Conservation (phyloP, 768 basidiomycete genomes). For the Hebeloma cylindrosporum region DNA sequence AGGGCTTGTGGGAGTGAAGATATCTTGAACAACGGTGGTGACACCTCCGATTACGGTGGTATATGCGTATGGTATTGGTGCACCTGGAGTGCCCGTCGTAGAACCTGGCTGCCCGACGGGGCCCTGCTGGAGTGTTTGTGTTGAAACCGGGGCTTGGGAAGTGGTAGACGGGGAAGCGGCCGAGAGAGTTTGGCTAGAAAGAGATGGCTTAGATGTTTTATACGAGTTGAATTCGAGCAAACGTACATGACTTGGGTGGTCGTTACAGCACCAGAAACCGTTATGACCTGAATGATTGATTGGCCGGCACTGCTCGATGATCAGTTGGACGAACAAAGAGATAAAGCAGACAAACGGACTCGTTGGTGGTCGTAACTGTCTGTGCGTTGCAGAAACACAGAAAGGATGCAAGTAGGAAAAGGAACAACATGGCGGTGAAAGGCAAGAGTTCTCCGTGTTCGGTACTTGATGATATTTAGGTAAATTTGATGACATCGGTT, state of each 20-base stretch:
- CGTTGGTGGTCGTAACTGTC: slow-evolving; percentile 46
- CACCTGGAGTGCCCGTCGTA: slow-evolving; percentile 38
- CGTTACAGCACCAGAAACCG: slow-evolving; percentile 39
- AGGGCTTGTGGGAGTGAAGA: slow-evolving; percentile 42
- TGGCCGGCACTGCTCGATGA: slow-evolving; percentile 38
- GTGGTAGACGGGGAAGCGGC: slow-evolving; percentile 24
- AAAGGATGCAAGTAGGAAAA: slow-evolving; percentile 21
- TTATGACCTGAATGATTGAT: slow-evolving; percentile 51
- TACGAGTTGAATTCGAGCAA: background rate
- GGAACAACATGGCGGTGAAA: slow-evolving; percentile 19
- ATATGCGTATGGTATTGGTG: slow-evolving; percentile 50
- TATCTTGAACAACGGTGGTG: slow-evolving; percentile 32
- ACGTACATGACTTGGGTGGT: slow-evolving; percentile 45
- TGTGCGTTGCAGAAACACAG: slow-evolving; percentile 38
- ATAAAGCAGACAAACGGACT: slow-evolving; percentile 35
- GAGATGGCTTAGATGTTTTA: background rate
- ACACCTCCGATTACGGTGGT: slow-evolving; percentile 46
- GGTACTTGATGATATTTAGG: too few species aligned
- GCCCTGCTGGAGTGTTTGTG: slow-evolving; percentile 36
- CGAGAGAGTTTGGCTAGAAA: slow-evolving; percentile 25
- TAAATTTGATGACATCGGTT: too few species aligned
- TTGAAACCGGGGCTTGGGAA: slow-evolving; percentile 20
- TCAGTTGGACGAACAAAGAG: background rate
- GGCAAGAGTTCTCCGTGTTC: background rate
- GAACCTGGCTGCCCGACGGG: slow-evolving; percentile 58